phyloP scores from a whole-genome alignment of 164 flowering plant species.

The Platanus orientalis region DNA sequence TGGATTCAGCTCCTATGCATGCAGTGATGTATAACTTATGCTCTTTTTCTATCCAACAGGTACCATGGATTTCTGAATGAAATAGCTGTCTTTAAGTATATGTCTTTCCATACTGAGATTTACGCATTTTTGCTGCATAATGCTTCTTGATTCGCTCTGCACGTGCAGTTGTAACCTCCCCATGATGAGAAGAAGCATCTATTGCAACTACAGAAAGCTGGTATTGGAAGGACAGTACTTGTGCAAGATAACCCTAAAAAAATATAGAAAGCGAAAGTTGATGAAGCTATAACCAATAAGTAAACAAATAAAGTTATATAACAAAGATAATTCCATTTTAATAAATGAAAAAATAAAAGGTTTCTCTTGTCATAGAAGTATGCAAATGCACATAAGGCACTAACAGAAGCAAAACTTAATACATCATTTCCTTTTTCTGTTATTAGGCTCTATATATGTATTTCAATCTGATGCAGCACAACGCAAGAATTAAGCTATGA shows the following conservation, averaged over 20 bases:
- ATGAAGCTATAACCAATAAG: background rate
- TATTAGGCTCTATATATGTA: too few species aligned
- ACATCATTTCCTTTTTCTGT: background rate
- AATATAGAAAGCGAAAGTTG: conserved; percentile 7
- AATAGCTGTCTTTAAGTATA: background rate
- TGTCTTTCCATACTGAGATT: conserved; percentile 36
- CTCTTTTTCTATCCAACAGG: background rate
- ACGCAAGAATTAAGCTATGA: too few species aligned
- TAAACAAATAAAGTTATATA: too few species aligned
- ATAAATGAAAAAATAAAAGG: background rate
- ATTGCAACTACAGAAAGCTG: conserved; percentile 73
- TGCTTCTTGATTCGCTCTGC: conserved; percentile 78
- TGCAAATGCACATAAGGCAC: background rate
- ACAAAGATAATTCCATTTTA: too few species aligned
- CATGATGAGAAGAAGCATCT: conserved; percentile 89
- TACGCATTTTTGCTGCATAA: conserved; percentile 55
- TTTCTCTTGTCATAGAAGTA: background rate
- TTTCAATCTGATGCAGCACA: too few species aligned
- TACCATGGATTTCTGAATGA: conserved; percentile 8
- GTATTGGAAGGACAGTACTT: conserved; percentile 77
- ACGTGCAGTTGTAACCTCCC: conserved; percentile 58
- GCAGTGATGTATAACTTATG: background rate
- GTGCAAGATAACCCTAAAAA: conserved; percentile 84
- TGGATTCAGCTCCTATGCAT: background rate
- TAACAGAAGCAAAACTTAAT: background rate